These are phyloP conservation scores for Epicoccum nigrum DNA, from an alignment of 2,329 filamentous ascomycete genomes.

Conservation along the genomic window DNA sequence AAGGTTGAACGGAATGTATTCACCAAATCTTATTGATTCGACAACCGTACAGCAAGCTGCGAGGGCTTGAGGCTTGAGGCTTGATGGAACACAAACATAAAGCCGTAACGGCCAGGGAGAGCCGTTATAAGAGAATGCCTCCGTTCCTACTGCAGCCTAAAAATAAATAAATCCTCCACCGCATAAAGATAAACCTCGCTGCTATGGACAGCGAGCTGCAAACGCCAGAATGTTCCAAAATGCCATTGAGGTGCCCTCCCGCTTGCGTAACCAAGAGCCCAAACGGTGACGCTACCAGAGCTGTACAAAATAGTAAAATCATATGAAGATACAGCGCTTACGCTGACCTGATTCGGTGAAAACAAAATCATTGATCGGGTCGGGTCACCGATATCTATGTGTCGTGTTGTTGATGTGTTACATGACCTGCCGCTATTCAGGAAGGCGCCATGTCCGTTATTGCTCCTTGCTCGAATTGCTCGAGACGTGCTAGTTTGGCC, in stretches of 20 bases:
- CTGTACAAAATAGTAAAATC: slow-evolving; percentile 8
- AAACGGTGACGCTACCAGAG: slow-evolving; percentile 6
- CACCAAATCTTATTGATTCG: not conserved
- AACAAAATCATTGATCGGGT: not conserved
- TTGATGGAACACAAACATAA: not conserved
- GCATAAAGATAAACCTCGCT: not conserved
- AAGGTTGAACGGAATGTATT: not conserved
- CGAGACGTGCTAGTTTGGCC: slow-evolving; percentile 67
- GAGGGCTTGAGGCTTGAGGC: not conserved
- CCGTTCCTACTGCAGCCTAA: slow-evolving; percentile 10
- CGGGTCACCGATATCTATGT: not conserved
- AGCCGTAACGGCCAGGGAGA: slow-evolving; percentile 4
- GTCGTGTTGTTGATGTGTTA: not conserved
- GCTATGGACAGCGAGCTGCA: not conserved
- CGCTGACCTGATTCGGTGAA: not conserved
- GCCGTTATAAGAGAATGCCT: slow-evolving; percentile 4
- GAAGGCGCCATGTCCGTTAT: slow-evolving; percentile 37
- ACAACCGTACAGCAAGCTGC: not conserved
- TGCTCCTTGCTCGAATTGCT: slow-evolving; percentile 47
- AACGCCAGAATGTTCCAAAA: slow-evolving; percentile 8
- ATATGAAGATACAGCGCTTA: slow-evolving; percentile 11
- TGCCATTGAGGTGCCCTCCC: slow-evolving; percentile 4
- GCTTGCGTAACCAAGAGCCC: not conserved
- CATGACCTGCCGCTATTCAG: slow-evolving; percentile 5
- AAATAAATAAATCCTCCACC: slow-evolving; percentile 5